Evolutionary conservation across 495 filamentous ascomycete species (phyloP).

Genomic region (Oleoguttula mirabilis): DNA sequence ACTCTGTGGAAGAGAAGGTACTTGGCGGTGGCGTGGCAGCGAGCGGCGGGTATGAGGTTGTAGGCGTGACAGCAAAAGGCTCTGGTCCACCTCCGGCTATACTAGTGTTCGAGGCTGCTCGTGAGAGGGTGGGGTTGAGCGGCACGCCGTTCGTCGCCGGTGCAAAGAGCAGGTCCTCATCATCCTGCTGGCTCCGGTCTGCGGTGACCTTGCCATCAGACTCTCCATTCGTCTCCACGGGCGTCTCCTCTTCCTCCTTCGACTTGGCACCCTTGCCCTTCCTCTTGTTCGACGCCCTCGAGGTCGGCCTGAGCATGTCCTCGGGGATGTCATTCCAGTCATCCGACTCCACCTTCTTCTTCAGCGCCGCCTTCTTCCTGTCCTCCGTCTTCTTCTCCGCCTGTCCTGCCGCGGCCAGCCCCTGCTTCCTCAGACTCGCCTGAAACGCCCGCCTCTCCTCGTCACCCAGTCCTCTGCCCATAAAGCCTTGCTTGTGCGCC

Average conservation of each 20-base stretch:
- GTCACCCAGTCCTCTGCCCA: conserved; percentile 36
- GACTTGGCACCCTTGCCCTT: neutral
- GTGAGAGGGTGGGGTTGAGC: neutral
- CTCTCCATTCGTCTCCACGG: neutral
- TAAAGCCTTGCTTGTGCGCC: conserved; percentile 51
- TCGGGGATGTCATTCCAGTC: conserved; percentile 21
- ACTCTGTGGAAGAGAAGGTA: neutral
- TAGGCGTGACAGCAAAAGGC: conserved; percentile 43
- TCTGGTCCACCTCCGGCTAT: conserved; percentile 5
- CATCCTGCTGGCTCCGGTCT: neutral
- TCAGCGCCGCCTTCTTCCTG: conserved; percentile 17
- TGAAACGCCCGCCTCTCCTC: conserved; percentile 36
- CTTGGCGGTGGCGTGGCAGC: conserved; percentile 19
- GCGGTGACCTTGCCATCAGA: neutral
- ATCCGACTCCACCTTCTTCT: conserved; percentile 12
- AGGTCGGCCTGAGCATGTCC: conserved; percentile 13
- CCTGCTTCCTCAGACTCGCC: conserved; percentile 29
- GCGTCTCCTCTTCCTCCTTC: conserved; percentile 1
- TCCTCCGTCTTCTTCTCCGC: conserved; percentile 20
- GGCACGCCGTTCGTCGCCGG: conserved; percentile 9
- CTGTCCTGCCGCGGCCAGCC: conserved; percentile 27
- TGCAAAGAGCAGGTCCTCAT: conserved; percentile 36
- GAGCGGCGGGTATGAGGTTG: conserved; percentile 46
- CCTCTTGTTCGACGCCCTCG: conserved; percentile 7
- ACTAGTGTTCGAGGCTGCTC: neutral